Base-by-base conservation (phyloP, 176 grass and related monocot genomes). In the Hsuehochloa calcarea region DNA sequence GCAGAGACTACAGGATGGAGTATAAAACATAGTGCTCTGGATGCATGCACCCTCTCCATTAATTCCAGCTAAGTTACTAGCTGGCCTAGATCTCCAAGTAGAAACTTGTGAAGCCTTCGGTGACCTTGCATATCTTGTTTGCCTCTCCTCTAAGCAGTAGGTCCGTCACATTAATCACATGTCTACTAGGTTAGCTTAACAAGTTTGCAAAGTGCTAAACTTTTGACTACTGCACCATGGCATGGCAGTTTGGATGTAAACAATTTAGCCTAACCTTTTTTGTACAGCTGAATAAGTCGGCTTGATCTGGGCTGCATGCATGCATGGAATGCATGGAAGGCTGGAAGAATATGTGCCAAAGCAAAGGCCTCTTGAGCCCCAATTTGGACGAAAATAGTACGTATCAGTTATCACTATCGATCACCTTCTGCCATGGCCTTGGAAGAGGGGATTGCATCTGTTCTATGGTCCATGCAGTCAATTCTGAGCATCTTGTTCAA, bases 311-410 rank as follows among this genome's bases (percentile, higher is more conserved):
- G 60, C 23, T 83, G 65, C 65, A 26, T 38, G 45, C 56, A 50
- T 86, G 65, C 56, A 34, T 68, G 65, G 68, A 43, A 80, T 64
- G 26, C 75, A 38, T 82, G 79, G 45, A 59, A 80, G 50, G 51
- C 77, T 39, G 72, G 43, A 63, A 44, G 83, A 86, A 56, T 77
- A 85, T 75, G 51, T 89, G 49, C 72, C 23, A 83, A 82, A 88
- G 52, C 61, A 59, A 75, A 74, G 60, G 16, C 17, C 44, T 87
- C 59, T 55, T 74, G 62, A 82, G 39, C 22, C 40, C 40, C 38
- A 27, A 46, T 76, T 73, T 73, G 40, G 55, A 71, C 31, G 39
- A 55, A 55, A 13, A 63, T 29, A 31, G 61, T 63, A 6, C 26
- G 61, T 34, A 50, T 16, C 49, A 34, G 70, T 34, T 34, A 10